A percentile compares a stretch with the other conserved stretches of the same genome.
These are phyloP conservation scores for Cicer cuneatum DNA, from an alignment of 306 rosid genomes.

Conservation along the genomic window DNA sequence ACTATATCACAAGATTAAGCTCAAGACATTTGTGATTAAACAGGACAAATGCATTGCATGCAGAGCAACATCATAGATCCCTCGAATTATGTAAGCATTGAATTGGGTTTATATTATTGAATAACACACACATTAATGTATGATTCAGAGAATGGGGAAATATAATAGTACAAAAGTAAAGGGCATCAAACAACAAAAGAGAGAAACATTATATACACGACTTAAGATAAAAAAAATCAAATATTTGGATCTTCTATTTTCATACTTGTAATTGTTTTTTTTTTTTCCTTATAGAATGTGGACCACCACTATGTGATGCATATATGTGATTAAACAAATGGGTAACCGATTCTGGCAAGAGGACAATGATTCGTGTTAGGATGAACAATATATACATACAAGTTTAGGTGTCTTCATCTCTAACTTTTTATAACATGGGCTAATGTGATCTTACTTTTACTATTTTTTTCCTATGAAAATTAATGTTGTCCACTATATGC, in stretches of 20 bases:
- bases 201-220: not conserved
- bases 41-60: too few species aligned
- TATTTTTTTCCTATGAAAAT: constrained; percentile 20
- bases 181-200: constrained; percentile 29
- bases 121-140: too few species aligned
- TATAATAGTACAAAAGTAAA: too few species aligned
- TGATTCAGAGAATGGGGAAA: too few species aligned
- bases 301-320: constrained; percentile 8
- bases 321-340: constrained; percentile 32
- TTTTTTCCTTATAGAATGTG: constrained; percentile 10
- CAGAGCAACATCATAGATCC: too few species aligned
- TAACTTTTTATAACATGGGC: constrained; percentile 45
- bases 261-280: not conserved
- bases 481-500: constrained; percentile 15
- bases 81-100: too few species aligned
- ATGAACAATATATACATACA: not conserved
- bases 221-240: constrained; percentile 23
- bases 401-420: constrained; percentile 41
- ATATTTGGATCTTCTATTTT: constrained; percentile 30
- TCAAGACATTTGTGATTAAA: too few species aligned
- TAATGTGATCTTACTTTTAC: constrained; percentile 29
- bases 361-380: constrained; percentile 52
- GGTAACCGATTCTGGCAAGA: constrained; percentile 36
- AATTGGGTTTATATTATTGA: too few species aligned
- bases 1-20: too few species aligned